Base-by-base conservation (phyloP, 129 eudicot genomes). In the Artemisia tridentata region DNA sequence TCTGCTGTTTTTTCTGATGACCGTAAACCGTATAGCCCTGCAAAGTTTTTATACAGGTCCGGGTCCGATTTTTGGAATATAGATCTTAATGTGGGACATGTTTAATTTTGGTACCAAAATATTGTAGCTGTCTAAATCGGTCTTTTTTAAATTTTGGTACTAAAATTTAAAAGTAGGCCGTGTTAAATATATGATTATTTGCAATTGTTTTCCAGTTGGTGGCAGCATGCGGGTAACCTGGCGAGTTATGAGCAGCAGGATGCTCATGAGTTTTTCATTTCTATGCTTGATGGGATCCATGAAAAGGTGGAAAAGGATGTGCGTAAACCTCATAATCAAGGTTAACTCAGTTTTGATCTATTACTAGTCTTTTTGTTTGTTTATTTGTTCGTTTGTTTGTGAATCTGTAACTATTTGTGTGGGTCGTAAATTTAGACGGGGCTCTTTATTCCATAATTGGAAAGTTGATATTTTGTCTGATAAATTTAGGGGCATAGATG, bases 241-340 rank as follows among this genome's bases (percentile, higher is more conserved):
- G 98, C 98, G n/a, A 89, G 86, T 77, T 92, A 92, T 80, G 96
- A 89, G 65, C 95, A 89, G 76, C 98, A 92, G 81, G 98, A 92
- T 82, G 98, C 98, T 19, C 98, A 92, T 85, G 98, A 92, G 49
- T 92, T 92, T 80, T 88, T 92, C 80, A 89, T 92, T 73, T 89
- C 98, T 45, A 84, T 89, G 83, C 92, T 92, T 49, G 96, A 89
- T 71, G 92, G 88, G 72, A 86, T 93, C 59, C 98, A 93, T 67
- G 92, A 92, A 68, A 87, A 85, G 78, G 82, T 88, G 83, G 92
- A 79, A 25, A 86, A 84, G 78, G 96, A 91, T 67, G 81, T 63
- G 56, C 67, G 84, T 2, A 88, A 86, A 77, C 59, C 80, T 65
- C 90, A 82, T 20, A 82, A 74, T 77, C 91, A 84, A 86, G 96